phyloP scores from a whole-genome alignment of 495 filamentous ascomycete species.

The Aspergillus kassunensis region DNA sequence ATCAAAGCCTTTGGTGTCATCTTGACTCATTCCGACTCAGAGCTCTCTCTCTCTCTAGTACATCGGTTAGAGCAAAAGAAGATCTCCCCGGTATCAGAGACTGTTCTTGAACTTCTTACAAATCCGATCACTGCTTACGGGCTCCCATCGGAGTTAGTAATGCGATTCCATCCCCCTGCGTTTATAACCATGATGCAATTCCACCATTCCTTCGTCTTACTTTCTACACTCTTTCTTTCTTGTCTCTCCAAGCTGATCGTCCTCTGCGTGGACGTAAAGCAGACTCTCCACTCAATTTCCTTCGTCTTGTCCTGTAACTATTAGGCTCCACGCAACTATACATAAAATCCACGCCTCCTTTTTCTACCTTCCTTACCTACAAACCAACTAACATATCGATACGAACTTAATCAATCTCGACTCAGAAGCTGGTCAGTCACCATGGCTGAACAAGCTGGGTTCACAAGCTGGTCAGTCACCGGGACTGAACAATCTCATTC shows the following conservation, averaged over 20 bases:
- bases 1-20: too few species aligned
- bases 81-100: too few species aligned
- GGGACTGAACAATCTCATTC: background rate
- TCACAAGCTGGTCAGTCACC: background rate
- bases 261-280: background rate
- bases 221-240: background rate
- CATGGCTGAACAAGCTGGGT: slow-evolving; percentile 1
- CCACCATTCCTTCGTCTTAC: background rate
- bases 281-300: slow-evolving; percentile 1
- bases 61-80: too few species aligned
- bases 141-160: slow-evolving; percentile 8
- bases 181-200: slow-evolving; percentile 7
- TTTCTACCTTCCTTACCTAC: background rate
- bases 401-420: background rate
- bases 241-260: background rate
- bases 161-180: background rate
- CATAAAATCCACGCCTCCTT: slow-evolving; percentile 1
- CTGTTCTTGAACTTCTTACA: slow-evolving; percentile 10
- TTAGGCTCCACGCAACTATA: background rate
- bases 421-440: background rate
- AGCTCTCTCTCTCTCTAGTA: too few species aligned
- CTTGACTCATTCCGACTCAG: too few species aligned
- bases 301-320: slow-evolving; percentile 5
- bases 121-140: slow-evolving; percentile 2
- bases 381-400: too few species aligned